Evolutionary conservation across 2,329 filamentous ascomycete genomes (phyloP).

Genomic region (Westerdykella sp.): DNA sequence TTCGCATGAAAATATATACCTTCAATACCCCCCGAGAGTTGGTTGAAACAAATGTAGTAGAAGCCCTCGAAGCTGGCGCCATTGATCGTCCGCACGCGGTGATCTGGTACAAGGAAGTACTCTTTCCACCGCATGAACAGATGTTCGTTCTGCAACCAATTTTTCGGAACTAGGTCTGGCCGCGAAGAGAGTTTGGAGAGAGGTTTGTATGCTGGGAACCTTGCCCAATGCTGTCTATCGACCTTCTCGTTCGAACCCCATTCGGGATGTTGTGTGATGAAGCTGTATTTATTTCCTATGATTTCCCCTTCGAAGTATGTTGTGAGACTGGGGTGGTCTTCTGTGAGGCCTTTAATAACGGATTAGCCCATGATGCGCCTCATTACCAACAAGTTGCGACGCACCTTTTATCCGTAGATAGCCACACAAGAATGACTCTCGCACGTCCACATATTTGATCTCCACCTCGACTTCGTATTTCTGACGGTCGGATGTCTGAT

Average conservation of each 20-base stretch:
- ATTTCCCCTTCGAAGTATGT: conserved; percentile 99
- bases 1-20: conserved; percentile 98
- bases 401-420: conserved; percentile 92
- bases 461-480: conserved; percentile 95
- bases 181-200: conserved; percentile 59
- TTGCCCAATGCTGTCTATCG: conserved; percentile 87
- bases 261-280: conserved; percentile 77
- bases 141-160: conserved; percentile 73
- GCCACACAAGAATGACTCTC: conserved; percentile 88
- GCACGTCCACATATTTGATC: conserved; percentile 92
- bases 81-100: conserved; percentile 81
- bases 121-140: conserved; percentile 99
- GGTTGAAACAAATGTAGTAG: conserved; percentile 99
- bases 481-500: conserved; percentile 87
- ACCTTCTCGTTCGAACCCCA: conserved; percentile 93
- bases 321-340: conserved; percentile 93
- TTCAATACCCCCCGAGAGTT: conserved; percentile 74
- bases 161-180: conserved; percentile 55
- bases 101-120: conserved; percentile 92
- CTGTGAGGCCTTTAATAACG: conserved; percentile 64
- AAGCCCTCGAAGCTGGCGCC: conserved; percentile 98
- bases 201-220: conserved; percentile 80
- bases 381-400: conserved; percentile 10
- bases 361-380: neutral
- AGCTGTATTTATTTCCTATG: conserved; percentile 91